Evolutionary conservation across 305 asterid species (phyloP), one percentile per base, ranked within the genome.

Genomic region (Fraxinus sp.): DNA sequence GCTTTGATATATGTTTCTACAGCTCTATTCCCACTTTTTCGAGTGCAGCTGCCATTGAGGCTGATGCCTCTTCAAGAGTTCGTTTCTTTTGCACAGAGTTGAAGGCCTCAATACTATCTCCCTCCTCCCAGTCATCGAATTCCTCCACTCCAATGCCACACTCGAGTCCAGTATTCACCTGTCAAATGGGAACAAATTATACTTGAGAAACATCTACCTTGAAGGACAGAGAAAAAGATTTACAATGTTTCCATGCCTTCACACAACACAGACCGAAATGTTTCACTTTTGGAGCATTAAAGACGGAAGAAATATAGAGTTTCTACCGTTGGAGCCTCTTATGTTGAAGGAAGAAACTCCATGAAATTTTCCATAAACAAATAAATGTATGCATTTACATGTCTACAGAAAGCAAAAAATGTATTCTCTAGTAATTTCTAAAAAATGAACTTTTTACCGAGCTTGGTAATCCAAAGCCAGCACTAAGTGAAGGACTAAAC

Each of bases 1-100:
- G 75, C 76, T 70, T 30, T 14, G 73, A 37, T 41, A 76, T 78
- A 64, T 74, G 33, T 85, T 72, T 83, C 86, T 83, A 94, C 72
- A 68, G 77, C 77, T 87, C 77, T 20, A 84, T 81, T 78, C 94
- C 92, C 75, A 81, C 92, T 88, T 84, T 85, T 85, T 93, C 91
- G 49, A 92, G 82, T 46, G 98, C 98, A 55, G 97, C 98, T 46
- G 96, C 78, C 98, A 96, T 94, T 11, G 97, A 90, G 77, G 95
- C 97, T 20, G 99, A 96, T 79, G 99, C 99, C 87, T 96, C 99
- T 85, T 96, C 99, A 1, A 96, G 98, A 4, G 98, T 96, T 88
- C 99, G 88, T 84, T 87, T 92, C 94, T 94, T 96, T 81, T 91
- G 92, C 77, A 91, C 93, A 5, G 93, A 33, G 89, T 89, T 92